Base-by-base conservation (phyloP, 2,329 filamentous ascomycete genomes). In the Penicillium sp. region DNA sequence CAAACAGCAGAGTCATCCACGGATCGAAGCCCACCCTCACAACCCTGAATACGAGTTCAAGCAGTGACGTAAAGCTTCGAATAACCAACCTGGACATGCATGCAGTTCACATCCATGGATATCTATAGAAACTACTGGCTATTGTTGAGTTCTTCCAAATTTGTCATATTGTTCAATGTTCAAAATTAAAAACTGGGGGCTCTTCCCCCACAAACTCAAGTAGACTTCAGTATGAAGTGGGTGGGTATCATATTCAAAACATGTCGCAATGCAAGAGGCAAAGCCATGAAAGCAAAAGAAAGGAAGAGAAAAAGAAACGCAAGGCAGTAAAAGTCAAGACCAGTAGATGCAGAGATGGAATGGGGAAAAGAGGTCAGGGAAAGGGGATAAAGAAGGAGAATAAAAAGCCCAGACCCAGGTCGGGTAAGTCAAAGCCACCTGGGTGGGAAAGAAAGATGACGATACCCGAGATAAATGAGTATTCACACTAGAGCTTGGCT, bases 241-340 rank as follows among this genome's bases (percentile, higher is more conserved):
- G 56, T 64, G 56, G 62, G 57, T 65, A 63, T 64, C 60, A 64
- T 64, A 55, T 13, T 49, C 61, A 57, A 60, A 55, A 56, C 36
- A 59, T 4, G 40, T 47, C 43, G 44, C 49, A 52, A 43, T 48
- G 36, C 47, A 56, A 47, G 9, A 58, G 38, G 53, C 38, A 55
- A 58, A 54, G 45, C 40, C 14, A 43, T 60, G 62, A 57, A 42
- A 47, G 31, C 31, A 51, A 46, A 49, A 14, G 24, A 4, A 10
- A 16, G 36, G 34, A 16, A 34, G 21, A 43, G 27, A 4, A 24
- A 27, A 43, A 29, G n/a, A 43, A 10, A 34, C 31, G 34, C 34
- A 16, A 36, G 13, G 34, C 34, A 36, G n/a, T 36, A 24, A 43
- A 43, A 44, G 13, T n/a, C 42, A 29, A 29, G 27, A 40, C n/a